phyloP scores from a whole-genome alignment of 352 stramenopile species.

The Pythium phragmiticola region DNA sequence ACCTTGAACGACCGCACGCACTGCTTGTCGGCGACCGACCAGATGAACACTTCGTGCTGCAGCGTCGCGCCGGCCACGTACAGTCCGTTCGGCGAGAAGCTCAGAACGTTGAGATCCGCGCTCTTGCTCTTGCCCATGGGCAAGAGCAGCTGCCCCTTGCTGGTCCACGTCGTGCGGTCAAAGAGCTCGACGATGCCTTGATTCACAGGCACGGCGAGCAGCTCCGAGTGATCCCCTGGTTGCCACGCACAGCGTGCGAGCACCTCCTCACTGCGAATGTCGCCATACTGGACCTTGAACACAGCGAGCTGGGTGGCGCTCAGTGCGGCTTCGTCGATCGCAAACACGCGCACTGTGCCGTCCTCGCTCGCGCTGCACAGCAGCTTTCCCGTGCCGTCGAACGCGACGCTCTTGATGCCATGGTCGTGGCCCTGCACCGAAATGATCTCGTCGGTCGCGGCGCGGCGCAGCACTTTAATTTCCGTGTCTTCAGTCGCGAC shows the following conservation, averaged over 20 bases:
- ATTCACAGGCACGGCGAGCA: slow-evolving; percentile 65
- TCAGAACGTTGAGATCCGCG: slow-evolving; percentile 66
- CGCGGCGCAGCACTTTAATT: slow-evolving; percentile 63
- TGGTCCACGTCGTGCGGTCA: slow-evolving; percentile 47
- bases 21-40: slow-evolving; percentile 47
- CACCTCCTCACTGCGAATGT: slow-evolving; percentile 65
- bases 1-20: slow-evolving; percentile 58
- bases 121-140: slow-evolving; percentile 54
- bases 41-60: slow-evolving; percentile 76
- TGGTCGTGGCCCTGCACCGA: slow-evolving; percentile 59
- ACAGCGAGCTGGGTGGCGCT: slow-evolving; percentile 41
- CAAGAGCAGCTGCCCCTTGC: slow-evolving; percentile 41
- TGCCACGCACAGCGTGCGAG: slow-evolving; percentile 70
- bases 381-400: slow-evolving; percentile 62
- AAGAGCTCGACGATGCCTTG: slow-evolving; percentile 73
- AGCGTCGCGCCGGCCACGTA: slow-evolving; percentile 69
- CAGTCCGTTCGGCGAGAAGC: slow-evolving; percentile 78
- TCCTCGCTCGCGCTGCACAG: slow-evolving; percentile 71
- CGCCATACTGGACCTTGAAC: slow-evolving; percentile 58
- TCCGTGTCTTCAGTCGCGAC: slow-evolving; percentile 74
- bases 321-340: slow-evolving; percentile 39
- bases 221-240: slow-evolving; percentile 15
- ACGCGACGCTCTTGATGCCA: slow-evolving; percentile 66
- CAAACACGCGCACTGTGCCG: slow-evolving; percentile 66
- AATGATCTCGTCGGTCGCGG: slow-evolving; percentile 59